These are phyloP conservation scores for Leccinum sublutescens DNA, from an alignment of 768 basidiomycete species.

Conservation along the genomic window DNA sequence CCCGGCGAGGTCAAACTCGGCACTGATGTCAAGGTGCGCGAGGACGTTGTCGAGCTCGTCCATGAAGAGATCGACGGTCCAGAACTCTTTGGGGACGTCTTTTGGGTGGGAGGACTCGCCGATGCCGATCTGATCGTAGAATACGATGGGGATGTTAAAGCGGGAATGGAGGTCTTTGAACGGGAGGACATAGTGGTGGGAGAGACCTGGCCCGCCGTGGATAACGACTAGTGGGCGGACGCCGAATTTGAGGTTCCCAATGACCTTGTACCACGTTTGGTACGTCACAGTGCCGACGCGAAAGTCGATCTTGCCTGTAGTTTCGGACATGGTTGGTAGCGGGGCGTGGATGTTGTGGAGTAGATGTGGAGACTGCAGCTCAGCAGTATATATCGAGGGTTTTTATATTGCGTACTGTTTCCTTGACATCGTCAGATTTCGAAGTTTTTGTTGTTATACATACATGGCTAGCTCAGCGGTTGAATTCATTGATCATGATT, in stretches of 20 bases:
- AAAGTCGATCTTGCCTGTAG: slow-evolving; percentile 24
- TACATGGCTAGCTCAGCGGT: too few species aligned
- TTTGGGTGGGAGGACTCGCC: slow-evolving; percentile 44
- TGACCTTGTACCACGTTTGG: slow-evolving; percentile 45
- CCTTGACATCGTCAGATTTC: too few species aligned
- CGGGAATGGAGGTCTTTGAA: slow-evolving; percentile 33
- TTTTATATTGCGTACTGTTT: too few species aligned
- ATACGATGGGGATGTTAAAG: slow-evolving; percentile 40
- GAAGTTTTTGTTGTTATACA: too few species aligned
- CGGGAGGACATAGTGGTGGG: slow-evolving; percentile 42
- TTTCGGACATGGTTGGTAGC: slow-evolving; percentile 17
- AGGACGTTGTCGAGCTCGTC: slow-evolving; percentile 54
- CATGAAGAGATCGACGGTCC: slow-evolving; percentile 50
- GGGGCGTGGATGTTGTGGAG: too few species aligned
- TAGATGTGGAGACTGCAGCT: too few species aligned
- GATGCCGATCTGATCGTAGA: slow-evolving; percentile 53
- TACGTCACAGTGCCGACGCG: slow-evolving; percentile 23
- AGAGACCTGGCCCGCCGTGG: slow-evolving; percentile 45
- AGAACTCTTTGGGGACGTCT: slow-evolving; percentile 31
- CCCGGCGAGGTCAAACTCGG: slow-evolving; percentile 46
- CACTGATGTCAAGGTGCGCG: slow-evolving; percentile 37
- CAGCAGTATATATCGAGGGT: too few species aligned
- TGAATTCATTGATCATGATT: too few species aligned
- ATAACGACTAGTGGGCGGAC: slow-evolving; percentile 39
- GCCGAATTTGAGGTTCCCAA: slow-evolving; percentile 38